Conservation (phyloP, 768 basidiomycete species). For the Coprinopsis marcescibilis region DNA sequence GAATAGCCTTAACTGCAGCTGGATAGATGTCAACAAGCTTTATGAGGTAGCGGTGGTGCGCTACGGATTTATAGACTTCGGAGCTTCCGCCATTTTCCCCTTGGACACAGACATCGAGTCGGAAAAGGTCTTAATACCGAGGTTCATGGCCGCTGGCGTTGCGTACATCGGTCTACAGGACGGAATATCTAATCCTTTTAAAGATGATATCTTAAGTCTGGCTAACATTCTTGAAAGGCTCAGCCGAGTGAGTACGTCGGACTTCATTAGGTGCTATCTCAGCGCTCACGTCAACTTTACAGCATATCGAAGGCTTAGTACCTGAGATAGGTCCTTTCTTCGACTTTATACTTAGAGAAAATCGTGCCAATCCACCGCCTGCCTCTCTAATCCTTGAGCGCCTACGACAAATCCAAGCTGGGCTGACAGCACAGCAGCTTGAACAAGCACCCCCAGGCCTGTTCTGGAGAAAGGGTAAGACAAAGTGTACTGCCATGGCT, state of each 20-base stretch:
- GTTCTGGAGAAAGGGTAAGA: too few relatives aligned
- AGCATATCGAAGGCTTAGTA: neutral
- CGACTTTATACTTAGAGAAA: neutral
- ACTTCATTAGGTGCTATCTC: neutral
- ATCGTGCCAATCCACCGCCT: neutral
- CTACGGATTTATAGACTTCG: slow-evolving; percentile 5
- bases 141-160: neutral
- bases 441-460: too few relatives aligned
- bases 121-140: neutral
- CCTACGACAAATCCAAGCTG: neutral
- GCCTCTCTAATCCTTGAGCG: neutral
- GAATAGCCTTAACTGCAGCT: neutral
- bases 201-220: neutral
- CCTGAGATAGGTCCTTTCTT: neutral
- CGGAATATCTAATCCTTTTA: slow-evolving; percentile 3
- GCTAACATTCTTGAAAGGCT: neutral
- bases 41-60: neutral
- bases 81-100: neutral
- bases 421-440: too few relatives aligned
- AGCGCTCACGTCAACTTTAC: too few relatives aligned
- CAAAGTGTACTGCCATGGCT: too few relatives aligned
- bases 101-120: neutral
- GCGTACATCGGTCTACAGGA: neutral
- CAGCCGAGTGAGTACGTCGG: neutral
- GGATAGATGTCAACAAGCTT: neutral